A percentile compares a stretch with the other conserved stretches of the same genome.
Conservation (phyloP, 2,329 filamentous ascomycete genomes). For the Trichoderma atroviride region DNA sequence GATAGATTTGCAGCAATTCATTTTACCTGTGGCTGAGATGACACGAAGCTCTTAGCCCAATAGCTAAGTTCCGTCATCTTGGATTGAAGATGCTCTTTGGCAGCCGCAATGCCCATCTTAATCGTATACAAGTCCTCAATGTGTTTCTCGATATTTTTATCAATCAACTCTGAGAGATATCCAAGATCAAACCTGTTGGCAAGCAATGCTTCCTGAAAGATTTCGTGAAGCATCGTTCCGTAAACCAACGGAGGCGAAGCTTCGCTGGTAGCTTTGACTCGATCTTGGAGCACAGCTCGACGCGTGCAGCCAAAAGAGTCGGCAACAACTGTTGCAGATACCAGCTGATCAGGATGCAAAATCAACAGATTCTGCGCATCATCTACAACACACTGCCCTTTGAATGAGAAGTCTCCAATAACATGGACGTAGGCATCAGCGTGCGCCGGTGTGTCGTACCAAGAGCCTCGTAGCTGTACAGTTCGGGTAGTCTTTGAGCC, state of each 20-base stretch:
- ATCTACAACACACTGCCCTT: constrained; percentile 78
- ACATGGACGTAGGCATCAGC: constrained; percentile 81
- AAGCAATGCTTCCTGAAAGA: constrained; percentile 89
- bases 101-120: constrained; percentile 70
- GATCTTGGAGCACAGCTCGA: constrained; percentile 89
- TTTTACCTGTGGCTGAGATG: constrained; percentile 66
- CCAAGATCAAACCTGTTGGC: constrained; percentile 76
- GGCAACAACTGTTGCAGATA: constrained; percentile 93
- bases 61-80: constrained; percentile 80
- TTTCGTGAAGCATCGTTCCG: constrained; percentile 89
- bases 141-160: constrained; percentile 71
- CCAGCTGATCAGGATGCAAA: constrained; percentile 90
- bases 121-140: constrained; percentile 90
- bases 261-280: constrained; percentile 86
- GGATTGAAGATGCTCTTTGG: constrained; percentile 76
- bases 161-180: constrained; percentile 69
- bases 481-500: constrained; percentile 65
- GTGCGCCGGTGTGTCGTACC: constrained; percentile 79
- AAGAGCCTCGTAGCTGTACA: constrained; percentile 80
- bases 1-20: neutral
- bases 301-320: constrained; percentile 93
- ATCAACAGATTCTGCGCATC: constrained; percentile 84
- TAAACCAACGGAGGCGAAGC: constrained; percentile 82
- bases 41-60: constrained; percentile 84
- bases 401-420: constrained; percentile 72